A percentile compares a stretch with the other conserved stretches of the same genome.
These are phyloP conservation scores for Ceratobasidium sp. DNA, from an alignment of 1,284 basidiomycete species.

Conservation along the genomic window DNA sequence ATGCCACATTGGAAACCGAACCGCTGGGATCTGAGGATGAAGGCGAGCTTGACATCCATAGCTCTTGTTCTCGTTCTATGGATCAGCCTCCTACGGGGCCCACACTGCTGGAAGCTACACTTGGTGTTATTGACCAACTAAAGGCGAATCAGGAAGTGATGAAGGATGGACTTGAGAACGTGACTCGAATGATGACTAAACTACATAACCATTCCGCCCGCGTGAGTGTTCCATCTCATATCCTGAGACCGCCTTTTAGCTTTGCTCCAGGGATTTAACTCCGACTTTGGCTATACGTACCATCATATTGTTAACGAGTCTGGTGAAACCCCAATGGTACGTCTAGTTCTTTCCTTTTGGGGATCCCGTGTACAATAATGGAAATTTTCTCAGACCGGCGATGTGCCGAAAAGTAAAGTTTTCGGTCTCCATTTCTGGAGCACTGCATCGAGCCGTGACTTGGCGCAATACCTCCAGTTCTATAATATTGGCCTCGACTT, in stretches of 20 bases:
- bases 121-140: no score
- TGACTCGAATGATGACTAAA: not conserved
- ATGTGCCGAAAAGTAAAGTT: not conserved
- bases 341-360: not conserved
- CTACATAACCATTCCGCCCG: not conserved
- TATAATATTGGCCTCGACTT: slow-evolving; percentile 10
- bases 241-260: not conserved
- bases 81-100: no score
- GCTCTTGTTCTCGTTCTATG: no score
- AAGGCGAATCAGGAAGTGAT: no score
- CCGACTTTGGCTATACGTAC: no score
- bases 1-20: no score
- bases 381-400: not conserved
- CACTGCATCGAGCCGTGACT: not conserved
- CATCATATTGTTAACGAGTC: not conserved
- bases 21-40: no score
- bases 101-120: no score
- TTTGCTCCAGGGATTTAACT: not conserved
- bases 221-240: not conserved
- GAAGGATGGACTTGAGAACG: not conserved
- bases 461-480: slow-evolving; percentile 26
- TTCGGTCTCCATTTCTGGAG: not conserved
- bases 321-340: not conserved
- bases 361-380: not conserved
- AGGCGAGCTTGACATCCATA: no score